Evolutionary conservation across 2,329 filamentous ascomycete genomes (phyloP).

Genomic region (Arthrobotrys pseudoclavata): DNA sequence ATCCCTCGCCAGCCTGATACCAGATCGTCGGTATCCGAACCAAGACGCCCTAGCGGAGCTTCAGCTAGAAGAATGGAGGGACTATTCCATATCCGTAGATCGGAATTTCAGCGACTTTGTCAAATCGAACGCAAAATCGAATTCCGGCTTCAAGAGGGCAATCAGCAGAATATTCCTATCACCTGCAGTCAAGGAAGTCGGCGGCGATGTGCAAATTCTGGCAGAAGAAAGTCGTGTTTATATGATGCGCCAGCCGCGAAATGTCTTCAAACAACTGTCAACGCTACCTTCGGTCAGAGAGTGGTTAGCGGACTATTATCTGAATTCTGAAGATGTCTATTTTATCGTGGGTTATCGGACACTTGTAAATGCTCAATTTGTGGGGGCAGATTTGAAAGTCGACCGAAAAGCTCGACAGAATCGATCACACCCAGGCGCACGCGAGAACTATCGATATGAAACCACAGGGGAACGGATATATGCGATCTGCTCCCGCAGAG

Average conservation of each 20-base stretch:
- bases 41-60: conserved; percentile 29
- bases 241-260: conserved; percentile 32
- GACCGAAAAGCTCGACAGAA: background rate
- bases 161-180: conserved; percentile 39
- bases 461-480: conserved; percentile 44
- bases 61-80: conserved; percentile 19
- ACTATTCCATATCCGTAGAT: conserved; percentile 39
- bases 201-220: conserved; percentile 36
- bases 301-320: conserved; percentile 14
- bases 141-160: conserved; percentile 31
- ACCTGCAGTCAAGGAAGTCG: conserved; percentile 27
- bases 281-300: background rate
- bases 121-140: conserved; percentile 15
- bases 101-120: conserved; percentile 47
- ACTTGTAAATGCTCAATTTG: conserved; percentile 37
- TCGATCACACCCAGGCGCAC: background rate
- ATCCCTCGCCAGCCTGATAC: conserved; percentile 27
- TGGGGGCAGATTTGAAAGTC: conserved; percentile 18
- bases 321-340: conserved; percentile 18
- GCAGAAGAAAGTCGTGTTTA: conserved; percentile 47
- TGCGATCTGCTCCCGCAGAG: conserved; percentile 45
- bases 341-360: conserved; percentile 48
- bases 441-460: conserved; percentile 31
- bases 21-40: conserved; percentile 43
- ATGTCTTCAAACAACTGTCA: conserved; percentile 32